Percentiles rank a stretch among this genome's conserved stretches.
These are phyloP conservation scores for Diplosphaera chodatii DNA, from an alignment of 139 green algal species.

Conservation along the genomic window DNA sequence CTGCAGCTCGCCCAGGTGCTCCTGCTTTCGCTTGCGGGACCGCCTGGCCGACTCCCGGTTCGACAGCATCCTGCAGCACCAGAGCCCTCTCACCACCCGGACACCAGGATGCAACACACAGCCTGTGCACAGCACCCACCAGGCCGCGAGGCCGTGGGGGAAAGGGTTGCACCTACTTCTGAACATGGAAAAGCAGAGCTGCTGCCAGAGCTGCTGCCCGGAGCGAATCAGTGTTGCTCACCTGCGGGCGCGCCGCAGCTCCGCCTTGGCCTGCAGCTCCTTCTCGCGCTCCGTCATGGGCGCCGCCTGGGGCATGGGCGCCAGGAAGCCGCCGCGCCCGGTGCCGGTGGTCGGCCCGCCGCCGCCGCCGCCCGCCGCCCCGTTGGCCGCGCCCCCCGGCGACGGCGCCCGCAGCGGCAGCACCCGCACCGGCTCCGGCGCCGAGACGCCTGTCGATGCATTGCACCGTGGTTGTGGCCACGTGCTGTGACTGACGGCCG, in stretches of 20 bases:
- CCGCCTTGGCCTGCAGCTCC: slow-evolving; percentile 17
- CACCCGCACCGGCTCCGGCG: neutral
- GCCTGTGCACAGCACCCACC: no score
- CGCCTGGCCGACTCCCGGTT: slow-evolving; percentile 84
- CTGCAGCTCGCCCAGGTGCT: slow-evolving; percentile 75
- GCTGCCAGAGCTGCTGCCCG: neutral
- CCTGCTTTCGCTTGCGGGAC: slow-evolving; percentile 77
- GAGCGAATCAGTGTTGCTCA: slow-evolving; percentile 1
- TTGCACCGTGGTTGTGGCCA: no score
- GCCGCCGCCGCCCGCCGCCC: no score
- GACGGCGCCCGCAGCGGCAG: slow-evolving; percentile 1
- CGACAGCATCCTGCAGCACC: slow-evolving; percentile 72
- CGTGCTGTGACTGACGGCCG: no score
- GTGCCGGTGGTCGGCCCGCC: neutral
- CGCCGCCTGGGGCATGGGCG: neutral
- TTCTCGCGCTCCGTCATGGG: neutral
- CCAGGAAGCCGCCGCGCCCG: neutral
- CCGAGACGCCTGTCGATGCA: no score
- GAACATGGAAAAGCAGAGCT: no score
- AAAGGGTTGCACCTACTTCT: no score
- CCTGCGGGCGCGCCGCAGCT: slow-evolving; percentile 40
- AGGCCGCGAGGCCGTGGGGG: no score
- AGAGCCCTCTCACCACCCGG: no score
- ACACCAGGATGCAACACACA: no score
- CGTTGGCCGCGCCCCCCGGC: neutral